Conservation (phyloP, 805 yeast genomes). For the Torulaspora microellipsoides region DNA sequence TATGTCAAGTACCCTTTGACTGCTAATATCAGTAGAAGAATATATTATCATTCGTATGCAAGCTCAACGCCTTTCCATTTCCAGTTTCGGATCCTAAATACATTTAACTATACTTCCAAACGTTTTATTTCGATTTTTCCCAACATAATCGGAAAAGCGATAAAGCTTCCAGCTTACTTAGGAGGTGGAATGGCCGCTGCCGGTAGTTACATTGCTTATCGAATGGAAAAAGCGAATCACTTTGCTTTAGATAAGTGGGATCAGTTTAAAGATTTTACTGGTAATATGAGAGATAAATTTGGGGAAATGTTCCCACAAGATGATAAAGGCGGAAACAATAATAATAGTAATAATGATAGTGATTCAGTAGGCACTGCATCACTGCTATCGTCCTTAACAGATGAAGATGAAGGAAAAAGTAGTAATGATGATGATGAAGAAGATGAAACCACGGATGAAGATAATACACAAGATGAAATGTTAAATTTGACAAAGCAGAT, state of each 20-base stretch:
- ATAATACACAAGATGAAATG: constrained; percentile 72
- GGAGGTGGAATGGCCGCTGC: constrained; percentile 95
- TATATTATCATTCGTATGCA: constrained; percentile 22
- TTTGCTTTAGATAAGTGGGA: constrained; percentile 65
- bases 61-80: constrained; percentile 19
- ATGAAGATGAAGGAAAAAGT: constrained; percentile 38
- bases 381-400: constrained; percentile 27
- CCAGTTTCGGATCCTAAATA: constrained; percentile 15
- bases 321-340: constrained; percentile 18
- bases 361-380: constrained; percentile 45
- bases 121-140: constrained; percentile 39
- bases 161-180: constrained; percentile 69
- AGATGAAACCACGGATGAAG: constrained; percentile 50
- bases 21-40: neutral
- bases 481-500: constrained; percentile 85
- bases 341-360: constrained; percentile 44
- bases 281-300: constrained; percentile 44
- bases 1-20: neutral
- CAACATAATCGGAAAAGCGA: constrained; percentile 49
- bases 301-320: constrained; percentile 23
- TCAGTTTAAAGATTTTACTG: constrained; percentile 58
- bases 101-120: constrained; percentile 16
- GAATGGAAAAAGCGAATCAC: constrained; percentile 78
- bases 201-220: constrained; percentile 86
- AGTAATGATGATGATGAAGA: constrained; percentile 43